A percentile compares a stretch with the other conserved stretches of the same genome.
These are phyloP conservation scores for Backusella tarrabulga DNA, from an alignment of 192 early-diverging fungal genomes.

Conservation along the genomic window DNA sequence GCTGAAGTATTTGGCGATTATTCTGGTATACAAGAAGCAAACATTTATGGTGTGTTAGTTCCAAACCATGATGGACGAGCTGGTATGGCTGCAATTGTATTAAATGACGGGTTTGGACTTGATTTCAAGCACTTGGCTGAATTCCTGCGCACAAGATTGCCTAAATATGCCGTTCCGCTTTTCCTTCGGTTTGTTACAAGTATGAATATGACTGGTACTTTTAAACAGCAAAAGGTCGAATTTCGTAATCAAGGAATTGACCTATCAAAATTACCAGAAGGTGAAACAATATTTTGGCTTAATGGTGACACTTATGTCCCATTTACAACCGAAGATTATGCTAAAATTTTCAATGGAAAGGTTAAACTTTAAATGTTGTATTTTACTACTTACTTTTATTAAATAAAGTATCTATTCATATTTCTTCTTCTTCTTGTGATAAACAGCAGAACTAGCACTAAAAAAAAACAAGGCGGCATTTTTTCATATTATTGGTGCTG, in stretches of 20 bases:
- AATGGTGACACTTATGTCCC: constrained; percentile 40
- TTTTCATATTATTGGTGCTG: no score
- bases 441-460: no score
- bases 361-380: constrained; percentile 18
- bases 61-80: constrained; percentile 62
- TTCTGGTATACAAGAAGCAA: constrained; percentile 54
- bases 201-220: constrained; percentile 52
- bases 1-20: constrained; percentile 49
- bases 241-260: constrained; percentile 49
- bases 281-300: constrained; percentile 43
- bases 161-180: constrained; percentile 65
- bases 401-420: no score
- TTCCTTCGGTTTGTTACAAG: constrained; percentile 55
- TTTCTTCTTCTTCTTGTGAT: no score
- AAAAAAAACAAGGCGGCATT: no score
- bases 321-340: constrained; percentile 30
- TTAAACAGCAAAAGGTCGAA: constrained; percentile 52
- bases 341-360: constrained; percentile 20
- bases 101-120: constrained; percentile 38
- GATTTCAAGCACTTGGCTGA: constrained; percentile 37
- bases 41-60: constrained; percentile 63
- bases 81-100: constrained; percentile 61
- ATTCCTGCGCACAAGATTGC: constrained; percentile 39
- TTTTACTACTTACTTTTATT: no score
- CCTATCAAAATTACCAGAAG: constrained; percentile 23